Percentiles rank a stretch among this genome's conserved stretches.
These are phyloP conservation scores for Phialophora macrospora DNA, from an alignment of 2,329 filamentous ascomycete genomes.

Conservation along the genomic window DNA sequence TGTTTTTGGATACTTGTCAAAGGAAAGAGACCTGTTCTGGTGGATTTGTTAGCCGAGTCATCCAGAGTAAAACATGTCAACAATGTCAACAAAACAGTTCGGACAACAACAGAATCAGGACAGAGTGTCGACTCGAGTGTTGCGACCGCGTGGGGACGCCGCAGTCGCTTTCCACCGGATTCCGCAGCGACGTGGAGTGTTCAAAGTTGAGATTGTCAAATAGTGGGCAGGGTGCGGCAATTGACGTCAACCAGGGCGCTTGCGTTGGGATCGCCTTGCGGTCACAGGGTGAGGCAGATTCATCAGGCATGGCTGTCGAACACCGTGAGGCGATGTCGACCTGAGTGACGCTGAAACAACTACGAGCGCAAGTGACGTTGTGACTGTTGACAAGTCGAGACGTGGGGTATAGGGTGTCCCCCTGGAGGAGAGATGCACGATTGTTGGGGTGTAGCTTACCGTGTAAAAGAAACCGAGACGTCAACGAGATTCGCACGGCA, in stretches of 20 bases:
- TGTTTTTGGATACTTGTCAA: constrained; percentile 16
- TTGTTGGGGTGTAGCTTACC: constrained; percentile 32
- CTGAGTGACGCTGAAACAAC: constrained; percentile 17
- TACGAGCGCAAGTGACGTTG: constrained; percentile 18
- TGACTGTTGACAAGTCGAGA: constrained; percentile 24
- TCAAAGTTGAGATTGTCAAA: constrained; percentile 18
- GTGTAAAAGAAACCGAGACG: constrained; percentile 19
- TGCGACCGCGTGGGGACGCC: neutral
- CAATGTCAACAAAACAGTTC: constrained; percentile 9
- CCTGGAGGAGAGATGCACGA: constrained; percentile 21
- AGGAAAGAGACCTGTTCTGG: constrained; percentile 31
- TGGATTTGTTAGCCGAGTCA: constrained; percentile 28
- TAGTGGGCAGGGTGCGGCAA: constrained; percentile 21
- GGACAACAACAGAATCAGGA: neutral
- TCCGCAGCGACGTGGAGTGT: constrained; percentile 14
- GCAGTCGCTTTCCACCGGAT: constrained; percentile 10
- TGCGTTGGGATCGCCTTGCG: constrained; percentile 19
- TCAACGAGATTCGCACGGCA: constrained; percentile 19
- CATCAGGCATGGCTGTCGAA: constrained; percentile 19
- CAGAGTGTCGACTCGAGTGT: neutral
- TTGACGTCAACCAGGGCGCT: constrained; percentile 33
- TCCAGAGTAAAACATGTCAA: constrained; percentile 17
- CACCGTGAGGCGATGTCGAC: constrained; percentile 2
- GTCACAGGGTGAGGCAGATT: constrained; percentile 1
- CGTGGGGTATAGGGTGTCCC: constrained; percentile 32